Evolutionary conservation across 495 filamentous ascomycete species (phyloP).

Genomic region (Penicillium bialowiezense): DNA sequence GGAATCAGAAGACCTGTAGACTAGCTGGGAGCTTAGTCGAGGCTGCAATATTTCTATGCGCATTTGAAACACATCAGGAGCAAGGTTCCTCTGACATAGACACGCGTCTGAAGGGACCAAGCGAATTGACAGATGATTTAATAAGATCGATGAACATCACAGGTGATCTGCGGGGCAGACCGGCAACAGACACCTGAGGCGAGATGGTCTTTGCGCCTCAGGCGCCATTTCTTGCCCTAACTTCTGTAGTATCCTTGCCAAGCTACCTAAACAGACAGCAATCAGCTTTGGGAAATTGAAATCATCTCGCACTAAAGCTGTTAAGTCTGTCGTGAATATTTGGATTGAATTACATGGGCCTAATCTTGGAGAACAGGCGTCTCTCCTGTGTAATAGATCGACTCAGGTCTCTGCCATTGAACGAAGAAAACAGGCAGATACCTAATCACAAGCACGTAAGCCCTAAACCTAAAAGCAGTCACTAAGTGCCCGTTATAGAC

Average conservation of each 20-base stretch:
- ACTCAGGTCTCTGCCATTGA: too few species aligned
- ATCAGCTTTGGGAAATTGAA: too few species aligned
- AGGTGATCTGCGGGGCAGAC: conserved; percentile 6
- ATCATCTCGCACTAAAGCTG: too few species aligned
- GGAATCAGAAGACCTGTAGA: conserved; percentile 8
- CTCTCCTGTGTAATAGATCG: too few species aligned
- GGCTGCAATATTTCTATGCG: conserved; percentile 31
- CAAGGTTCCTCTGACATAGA: conserved; percentile 18
- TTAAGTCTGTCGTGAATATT: too few species aligned
- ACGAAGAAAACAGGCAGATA: too few species aligned
- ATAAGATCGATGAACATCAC: background rate
- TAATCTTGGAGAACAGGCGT: too few species aligned
- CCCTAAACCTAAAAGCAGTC: too few species aligned
- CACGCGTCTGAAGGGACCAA: conserved; percentile 7
- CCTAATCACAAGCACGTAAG: too few species aligned
- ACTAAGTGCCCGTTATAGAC: too few species aligned
- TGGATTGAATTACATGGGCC: too few species aligned
- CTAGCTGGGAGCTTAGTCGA: conserved; percentile 19
- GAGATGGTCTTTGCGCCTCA: background rate
- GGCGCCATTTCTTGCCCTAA: background rate
- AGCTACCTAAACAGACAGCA: too few species aligned
- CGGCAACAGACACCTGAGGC: background rate
- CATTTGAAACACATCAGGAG: conserved; percentile 28
- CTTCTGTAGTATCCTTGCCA: background rate
- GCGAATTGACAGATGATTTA: background rate